These are phyloP conservation scores for Whalleya microplaca DNA, from an alignment of 2,329 filamentous ascomycete genomes.

Conservation along the genomic window DNA sequence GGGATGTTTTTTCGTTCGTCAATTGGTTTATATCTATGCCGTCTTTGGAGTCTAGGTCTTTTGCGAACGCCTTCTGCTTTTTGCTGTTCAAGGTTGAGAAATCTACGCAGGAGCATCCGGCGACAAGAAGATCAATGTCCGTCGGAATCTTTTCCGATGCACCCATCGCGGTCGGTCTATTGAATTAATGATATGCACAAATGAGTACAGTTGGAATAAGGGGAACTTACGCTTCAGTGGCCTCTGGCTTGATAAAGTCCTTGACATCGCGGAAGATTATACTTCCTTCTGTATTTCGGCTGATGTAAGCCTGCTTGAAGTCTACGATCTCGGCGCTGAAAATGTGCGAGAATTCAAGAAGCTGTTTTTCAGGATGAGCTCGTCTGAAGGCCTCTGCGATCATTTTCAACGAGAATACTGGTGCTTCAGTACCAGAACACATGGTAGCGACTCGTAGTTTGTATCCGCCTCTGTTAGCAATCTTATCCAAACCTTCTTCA, in stretches of 20 bases:
- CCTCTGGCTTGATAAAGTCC: slow-evolving; percentile 51
- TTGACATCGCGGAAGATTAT: slow-evolving; percentile 62
- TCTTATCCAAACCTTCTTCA: slow-evolving; percentile 22
- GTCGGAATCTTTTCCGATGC: slow-evolving; percentile 58
- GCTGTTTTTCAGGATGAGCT: slow-evolving; percentile 31
- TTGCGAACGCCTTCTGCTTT: slow-evolving; percentile 48
- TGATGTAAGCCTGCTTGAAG: slow-evolving; percentile 67
- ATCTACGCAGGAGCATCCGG: slow-evolving; percentile 77
- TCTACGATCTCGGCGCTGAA: slow-evolving; percentile 68
- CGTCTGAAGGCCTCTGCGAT: slow-evolving; percentile 50
- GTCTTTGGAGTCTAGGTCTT: too few relatives aligned
- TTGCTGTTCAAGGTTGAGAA: slow-evolving; percentile 66
- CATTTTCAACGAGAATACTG: slow-evolving; percentile 66
- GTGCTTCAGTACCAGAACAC: slow-evolving; percentile 79
- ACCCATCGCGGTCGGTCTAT: slow-evolving; percentile 69
- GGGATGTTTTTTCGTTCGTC: too few relatives aligned
- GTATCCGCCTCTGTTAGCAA: slow-evolving; percentile 33
- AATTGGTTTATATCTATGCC: too few relatives aligned
- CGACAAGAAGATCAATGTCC: slow-evolving; percentile 67
- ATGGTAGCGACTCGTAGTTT: slow-evolving; percentile 64
- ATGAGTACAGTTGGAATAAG: neutral
- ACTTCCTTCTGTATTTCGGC: slow-evolving; percentile 57
- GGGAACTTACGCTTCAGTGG: slow-evolving; percentile 48
- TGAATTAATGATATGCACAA: slow-evolving; percentile 10
- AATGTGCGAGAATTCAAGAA: slow-evolving; percentile 54